Conservation (phyloP, 805 yeast genomes). For the Candida easanensis region DNA sequence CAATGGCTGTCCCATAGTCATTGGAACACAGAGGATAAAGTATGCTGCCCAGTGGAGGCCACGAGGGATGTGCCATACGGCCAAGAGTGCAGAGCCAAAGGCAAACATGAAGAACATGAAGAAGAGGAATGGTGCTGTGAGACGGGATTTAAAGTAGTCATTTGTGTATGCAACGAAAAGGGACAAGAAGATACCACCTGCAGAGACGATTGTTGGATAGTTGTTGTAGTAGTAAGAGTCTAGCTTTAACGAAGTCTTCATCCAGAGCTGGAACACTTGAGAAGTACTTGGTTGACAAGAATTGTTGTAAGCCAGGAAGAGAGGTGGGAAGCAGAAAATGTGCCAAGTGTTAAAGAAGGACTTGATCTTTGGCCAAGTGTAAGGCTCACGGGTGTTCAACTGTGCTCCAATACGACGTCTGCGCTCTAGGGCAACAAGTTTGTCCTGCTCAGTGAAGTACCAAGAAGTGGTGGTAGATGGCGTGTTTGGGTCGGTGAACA, state of each 20-base stretch:
- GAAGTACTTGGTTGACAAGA: constrained; percentile 32
- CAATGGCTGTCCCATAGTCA: constrained; percentile 53
- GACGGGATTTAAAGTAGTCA: constrained; percentile 33
- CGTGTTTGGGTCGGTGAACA: constrained; percentile 29
- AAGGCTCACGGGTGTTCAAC: constrained; percentile 39
- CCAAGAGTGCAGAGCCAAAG: constrained; percentile 33
- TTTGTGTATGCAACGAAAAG: constrained; percentile 35
- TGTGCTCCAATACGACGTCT: constrained; percentile 41
- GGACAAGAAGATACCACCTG: constrained; percentile 38
- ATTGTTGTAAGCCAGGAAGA: constrained; percentile 23
- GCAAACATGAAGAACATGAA: constrained; percentile 41
- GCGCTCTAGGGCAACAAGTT: constrained; percentile 43
- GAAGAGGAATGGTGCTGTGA: constrained; percentile 36
- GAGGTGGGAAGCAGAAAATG: constrained; percentile 40
- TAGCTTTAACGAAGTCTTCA: constrained; percentile 34
- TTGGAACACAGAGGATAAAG: constrained; percentile 45
- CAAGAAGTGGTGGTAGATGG: constrained; percentile 38
- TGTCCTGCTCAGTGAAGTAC: constrained; percentile 39
- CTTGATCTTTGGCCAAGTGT: constrained; percentile 39
- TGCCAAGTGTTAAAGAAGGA: constrained; percentile 49
- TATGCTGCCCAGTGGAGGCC: constrained; percentile 51
- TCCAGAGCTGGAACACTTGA: constrained; percentile 48
- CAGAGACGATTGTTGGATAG: constrained; percentile 40
- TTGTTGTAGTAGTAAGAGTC: constrained; percentile 36
- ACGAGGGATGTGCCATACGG: constrained; percentile 44